Percentiles rank a stretch among this genome's conserved stretches.
Conservation (phyloP, 1,284 basidiomycete genomes). For the Jaminaea rosea region DNA sequence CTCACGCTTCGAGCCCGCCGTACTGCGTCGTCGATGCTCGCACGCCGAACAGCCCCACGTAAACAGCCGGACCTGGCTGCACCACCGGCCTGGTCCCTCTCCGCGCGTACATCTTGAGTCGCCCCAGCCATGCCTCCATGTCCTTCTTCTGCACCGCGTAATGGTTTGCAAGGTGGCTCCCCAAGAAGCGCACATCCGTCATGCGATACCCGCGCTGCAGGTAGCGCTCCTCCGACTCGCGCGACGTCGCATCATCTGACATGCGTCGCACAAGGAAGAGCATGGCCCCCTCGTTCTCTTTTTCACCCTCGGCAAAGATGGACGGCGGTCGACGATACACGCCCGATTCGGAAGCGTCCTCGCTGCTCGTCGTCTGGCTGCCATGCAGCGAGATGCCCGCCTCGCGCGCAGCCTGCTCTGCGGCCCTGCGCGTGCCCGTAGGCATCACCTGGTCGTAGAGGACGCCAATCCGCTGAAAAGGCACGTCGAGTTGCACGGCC, state of each 20-base stretch:
- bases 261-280: slow-evolving; percentile 52
- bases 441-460: slow-evolving; percentile 54
- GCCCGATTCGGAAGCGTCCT: neutral
- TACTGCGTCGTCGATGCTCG: slow-evolving; percentile 47
- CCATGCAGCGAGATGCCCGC: neutral
- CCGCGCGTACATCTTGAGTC: slow-evolving; percentile 53
- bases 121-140: slow-evolving; percentile 51
- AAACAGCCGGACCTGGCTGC: slow-evolving; percentile 51
- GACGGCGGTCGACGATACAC: neutral
- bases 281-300: slow-evolving; percentile 50
- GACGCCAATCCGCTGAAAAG: slow-evolving; percentile 55
- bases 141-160: slow-evolving; percentile 50
- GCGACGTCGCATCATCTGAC: slow-evolving; percentile 20
- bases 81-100: slow-evolving; percentile 52
- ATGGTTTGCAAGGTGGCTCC: slow-evolving; percentile 50
- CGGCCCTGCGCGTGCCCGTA: slow-evolving; percentile 47
- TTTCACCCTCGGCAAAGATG: slow-evolving; percentile 4
- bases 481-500: slow-evolving; percentile 50
- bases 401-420: neutral
- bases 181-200: slow-evolving; percentile 52
- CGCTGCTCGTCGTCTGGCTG: slow-evolving; percentile 22
- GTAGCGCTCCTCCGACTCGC: slow-evolving; percentile 50
- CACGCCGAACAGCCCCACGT: slow-evolving; percentile 52
- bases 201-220: slow-evolving; percentile 52
- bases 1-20: slow-evolving; percentile 36